A percentile compares a stretch with the other conserved stretches of the same genome.
Evolutionary conservation across 2,329 filamentous ascomycete species (phyloP).

Genomic region (Neofusicoccum sp.): DNA sequence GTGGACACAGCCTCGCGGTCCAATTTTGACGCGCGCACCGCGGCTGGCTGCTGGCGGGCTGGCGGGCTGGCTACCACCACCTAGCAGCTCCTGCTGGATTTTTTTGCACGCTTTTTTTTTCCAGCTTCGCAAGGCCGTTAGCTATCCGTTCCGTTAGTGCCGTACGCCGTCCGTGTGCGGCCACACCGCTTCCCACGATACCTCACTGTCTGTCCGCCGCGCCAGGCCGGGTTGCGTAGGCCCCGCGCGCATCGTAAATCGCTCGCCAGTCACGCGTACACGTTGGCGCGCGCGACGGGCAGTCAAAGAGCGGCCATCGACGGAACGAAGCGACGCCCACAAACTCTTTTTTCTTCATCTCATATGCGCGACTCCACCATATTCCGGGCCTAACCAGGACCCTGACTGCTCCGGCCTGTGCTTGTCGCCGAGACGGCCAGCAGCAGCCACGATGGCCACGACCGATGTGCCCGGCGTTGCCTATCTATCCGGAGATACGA

Average conservation of each 20-base stretch:
- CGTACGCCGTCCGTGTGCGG: neutral
- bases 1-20: neutral
- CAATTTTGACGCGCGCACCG: neutral
- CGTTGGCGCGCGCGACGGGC: neutral
- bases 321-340: neutral
- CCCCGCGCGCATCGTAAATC: neutral
- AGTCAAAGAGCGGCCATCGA: neutral
- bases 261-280: slow-evolving; percentile 3
- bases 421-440: neutral
- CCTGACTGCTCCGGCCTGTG: slow-evolving; percentile 8
- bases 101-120: neutral
- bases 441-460: neutral
- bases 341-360: neutral
- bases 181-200: slow-evolving; percentile 5
- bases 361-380: neutral
- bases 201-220: neutral
- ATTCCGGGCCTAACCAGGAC: slow-evolving; percentile 1
- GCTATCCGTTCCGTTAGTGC: neutral
- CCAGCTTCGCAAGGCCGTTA: neutral
- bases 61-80: too few species aligned
- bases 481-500: neutral
- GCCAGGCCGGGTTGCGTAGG: slow-evolving; percentile 2
- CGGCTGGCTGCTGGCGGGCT: neutral
- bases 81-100: neutral
- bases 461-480: neutral